Evolutionary conservation across 2,329 filamentous ascomycete genomes (phyloP), one percentile per base, ranked within the genome.

Genomic region (Colletotrichum neosansevieriae): DNA sequence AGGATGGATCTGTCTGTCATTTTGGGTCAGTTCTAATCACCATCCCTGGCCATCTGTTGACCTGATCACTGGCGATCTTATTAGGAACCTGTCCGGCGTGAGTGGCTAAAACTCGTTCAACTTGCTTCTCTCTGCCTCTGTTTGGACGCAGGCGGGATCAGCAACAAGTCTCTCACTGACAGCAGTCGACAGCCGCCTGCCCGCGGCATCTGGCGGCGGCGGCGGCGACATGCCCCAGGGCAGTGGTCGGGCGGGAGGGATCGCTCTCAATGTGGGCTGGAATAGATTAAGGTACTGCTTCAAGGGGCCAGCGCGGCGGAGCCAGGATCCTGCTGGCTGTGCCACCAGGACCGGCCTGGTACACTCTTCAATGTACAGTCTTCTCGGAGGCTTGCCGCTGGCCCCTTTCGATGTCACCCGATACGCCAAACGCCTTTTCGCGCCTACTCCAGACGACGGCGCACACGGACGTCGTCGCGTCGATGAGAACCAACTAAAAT

Each of bases 211-310:
- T 49, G 40, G 36, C 51, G 29, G 29, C 44, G 40, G 29, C 44
- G 40, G 29, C 51, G 36, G 45, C 36, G 45, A 50, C 12, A 59
- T 45, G 53, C 62, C 65, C 65, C 61, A 59, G 54, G 54, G 38
- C 12, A 58, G 60, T 24, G 60, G 61, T 68, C 54, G 61, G 54
- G 21, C 21, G 61, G 54, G 40, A 65, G 65, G 45, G 65, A 68
- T 68, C 54, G 65, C 65, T 68, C 65, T 38, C 17, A 12, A 65
- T 44, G 54, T 65, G 65, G 65, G 62, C 54, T 68, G 47, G 49
- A 50, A 68, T 67, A 69, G 63, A 69, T 67, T 67, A 69, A 67
- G 63, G 51, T 57, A 38, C 57, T 67, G 67, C 67, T 69, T 69
- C 67, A 69, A 69, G 67, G 67, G 63, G 62, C 49, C 62, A 69